Conservation (phyloP, 495 filamentous ascomycete species). For the Podospora pseudopauciseta region DNA sequence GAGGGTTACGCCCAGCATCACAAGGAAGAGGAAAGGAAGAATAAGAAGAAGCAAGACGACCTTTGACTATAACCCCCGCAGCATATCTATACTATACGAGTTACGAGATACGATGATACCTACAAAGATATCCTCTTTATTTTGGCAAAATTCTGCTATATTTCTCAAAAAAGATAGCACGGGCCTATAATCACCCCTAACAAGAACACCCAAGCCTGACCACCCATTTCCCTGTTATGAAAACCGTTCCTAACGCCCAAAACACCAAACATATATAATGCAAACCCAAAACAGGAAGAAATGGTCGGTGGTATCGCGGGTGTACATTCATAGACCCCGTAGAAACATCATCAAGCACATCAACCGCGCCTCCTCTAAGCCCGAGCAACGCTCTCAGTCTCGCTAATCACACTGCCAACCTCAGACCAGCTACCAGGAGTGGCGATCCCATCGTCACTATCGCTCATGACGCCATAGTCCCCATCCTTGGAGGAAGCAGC, state of each 20-base stretch:
- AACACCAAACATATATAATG: too few relatives aligned
- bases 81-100: too few relatives aligned
- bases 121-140: too few relatives aligned
- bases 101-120: too few relatives aligned
- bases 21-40: constrained; percentile 19
- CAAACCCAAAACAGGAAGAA: background rate
- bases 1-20: constrained; percentile 54
- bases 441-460: constrained; percentile 55
- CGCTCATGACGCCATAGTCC: constrained; percentile 62
- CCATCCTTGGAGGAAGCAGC: constrained; percentile 30
- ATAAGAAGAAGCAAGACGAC: background rate
- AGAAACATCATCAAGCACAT: constrained; percentile 1
- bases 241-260: too few relatives aligned
- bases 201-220: too few relatives aligned
- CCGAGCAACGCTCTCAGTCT: constrained; percentile 41
- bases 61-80: background rate
- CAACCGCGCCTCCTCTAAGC: constrained; percentile 21
- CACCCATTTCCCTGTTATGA: too few relatives aligned
- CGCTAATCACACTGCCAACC: constrained; percentile 69
- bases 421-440: constrained; percentile 78
- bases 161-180: too few relatives aligned
- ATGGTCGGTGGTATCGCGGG: background rate
- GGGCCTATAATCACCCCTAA: too few relatives aligned
- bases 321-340: background rate
- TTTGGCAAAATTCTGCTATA: too few relatives aligned